Percentiles rank a stretch among this genome's conserved stretches.
Evolutionary conservation across 2,329 filamentous ascomycete species (phyloP).

Genomic region (Pseudogymnoascus verrucosus): DNA sequence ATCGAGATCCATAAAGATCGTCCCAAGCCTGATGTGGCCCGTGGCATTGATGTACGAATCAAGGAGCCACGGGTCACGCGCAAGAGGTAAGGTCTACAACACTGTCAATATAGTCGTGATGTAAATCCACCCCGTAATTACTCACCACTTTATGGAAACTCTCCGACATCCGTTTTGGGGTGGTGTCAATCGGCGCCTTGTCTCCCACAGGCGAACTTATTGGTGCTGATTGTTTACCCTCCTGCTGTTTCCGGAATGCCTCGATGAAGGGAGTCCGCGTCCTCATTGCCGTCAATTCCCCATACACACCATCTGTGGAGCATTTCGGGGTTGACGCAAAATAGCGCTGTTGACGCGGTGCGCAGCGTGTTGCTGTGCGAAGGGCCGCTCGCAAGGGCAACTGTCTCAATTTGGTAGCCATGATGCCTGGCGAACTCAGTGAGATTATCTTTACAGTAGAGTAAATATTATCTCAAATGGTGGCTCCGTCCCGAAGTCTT

Average conservation of each 20-base stretch:
- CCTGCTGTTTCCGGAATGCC: slow-evolving; percentile 47
- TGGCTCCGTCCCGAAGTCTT: background rate
- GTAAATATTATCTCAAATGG: background rate
- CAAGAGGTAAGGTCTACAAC: slow-evolving; percentile 50
- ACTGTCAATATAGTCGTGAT: slow-evolving; percentile 10
- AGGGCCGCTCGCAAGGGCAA: background rate
- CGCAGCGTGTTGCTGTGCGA: background rate
- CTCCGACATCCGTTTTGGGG: slow-evolving; percentile 58
- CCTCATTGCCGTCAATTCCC: slow-evolving; percentile 48
- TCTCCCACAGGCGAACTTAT: slow-evolving; percentile 10
- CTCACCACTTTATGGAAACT: slow-evolving; percentile 56
- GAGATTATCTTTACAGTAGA: background rate
- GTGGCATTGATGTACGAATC: slow-evolving; percentile 63
- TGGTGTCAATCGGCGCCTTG: slow-evolving; percentile 40
- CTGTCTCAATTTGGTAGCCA: background rate
- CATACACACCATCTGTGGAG: slow-evolving; percentile 47
- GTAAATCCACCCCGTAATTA: slow-evolving; percentile 13
- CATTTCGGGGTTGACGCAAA: slow-evolving; percentile 17
- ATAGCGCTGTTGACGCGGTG: slow-evolving; percentile 12
- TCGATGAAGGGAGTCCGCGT: slow-evolving; percentile 63
- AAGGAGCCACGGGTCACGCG: slow-evolving; percentile 60
- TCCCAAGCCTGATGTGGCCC: slow-evolving; percentile 51
- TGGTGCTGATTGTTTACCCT: slow-evolving; percentile 15
- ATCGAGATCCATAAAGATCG: slow-evolving; percentile 61
- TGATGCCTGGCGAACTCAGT: background rate